Evolutionary conservation across 495 filamentous ascomycete species (phyloP).

Genomic region (Xylaria scruposa): DNA sequence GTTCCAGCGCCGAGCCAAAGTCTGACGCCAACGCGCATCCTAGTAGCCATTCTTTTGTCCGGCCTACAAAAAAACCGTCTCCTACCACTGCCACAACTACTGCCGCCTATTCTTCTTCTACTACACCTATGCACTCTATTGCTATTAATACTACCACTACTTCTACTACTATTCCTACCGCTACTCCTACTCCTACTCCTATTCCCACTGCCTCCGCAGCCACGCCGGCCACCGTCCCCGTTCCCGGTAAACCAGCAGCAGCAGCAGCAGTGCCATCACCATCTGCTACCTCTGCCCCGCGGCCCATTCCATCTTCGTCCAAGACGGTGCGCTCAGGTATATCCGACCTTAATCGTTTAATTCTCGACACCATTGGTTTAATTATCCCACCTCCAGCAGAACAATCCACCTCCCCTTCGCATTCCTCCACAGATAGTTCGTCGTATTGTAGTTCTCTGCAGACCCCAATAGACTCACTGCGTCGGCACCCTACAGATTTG

Average conservation of each 20-base stretch:
- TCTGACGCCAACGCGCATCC: slow-evolving; percentile 2
- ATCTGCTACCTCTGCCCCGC: slow-evolving; percentile 23
- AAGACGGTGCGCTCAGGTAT: slow-evolving; percentile 33
- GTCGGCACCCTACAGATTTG: slow-evolving; percentile 51
- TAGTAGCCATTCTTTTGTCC: slow-evolving; percentile 5
- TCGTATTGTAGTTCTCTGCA: slow-evolving; percentile 26
- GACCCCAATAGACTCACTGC: slow-evolving; percentile 39
- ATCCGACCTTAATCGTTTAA: slow-evolving; percentile 32
- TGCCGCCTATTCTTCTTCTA: slow-evolving; percentile 19
- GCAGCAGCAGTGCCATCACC: slow-evolving; percentile 4
- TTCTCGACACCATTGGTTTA: slow-evolving; percentile 31
- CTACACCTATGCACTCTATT: slow-evolving; percentile 20
- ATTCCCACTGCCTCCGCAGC: not conserved
- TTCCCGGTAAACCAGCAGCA: slow-evolving; percentile 25
- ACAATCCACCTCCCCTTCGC: slow-evolving; percentile 32
- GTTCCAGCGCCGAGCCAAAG: slow-evolving; percentile 26
- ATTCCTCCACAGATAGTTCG: slow-evolving; percentile 22
- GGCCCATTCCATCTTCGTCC: slow-evolving; percentile 21
- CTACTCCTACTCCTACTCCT: slow-evolving; percentile 4
- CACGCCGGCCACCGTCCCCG: slow-evolving; percentile 20
- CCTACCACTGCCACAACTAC: slow-evolving; percentile 23
- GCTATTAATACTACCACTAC: slow-evolving; percentile 7
- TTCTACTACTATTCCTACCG: slow-evolving; percentile 6
- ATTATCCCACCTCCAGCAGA: slow-evolving; percentile 39
- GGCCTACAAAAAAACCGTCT: slow-evolving; percentile 36